Evolutionary conservation across 495 filamentous ascomycete genomes (phyloP), one percentile per base, ranked within the genome.

Genomic region (Talaromyces stipitatus): DNA sequence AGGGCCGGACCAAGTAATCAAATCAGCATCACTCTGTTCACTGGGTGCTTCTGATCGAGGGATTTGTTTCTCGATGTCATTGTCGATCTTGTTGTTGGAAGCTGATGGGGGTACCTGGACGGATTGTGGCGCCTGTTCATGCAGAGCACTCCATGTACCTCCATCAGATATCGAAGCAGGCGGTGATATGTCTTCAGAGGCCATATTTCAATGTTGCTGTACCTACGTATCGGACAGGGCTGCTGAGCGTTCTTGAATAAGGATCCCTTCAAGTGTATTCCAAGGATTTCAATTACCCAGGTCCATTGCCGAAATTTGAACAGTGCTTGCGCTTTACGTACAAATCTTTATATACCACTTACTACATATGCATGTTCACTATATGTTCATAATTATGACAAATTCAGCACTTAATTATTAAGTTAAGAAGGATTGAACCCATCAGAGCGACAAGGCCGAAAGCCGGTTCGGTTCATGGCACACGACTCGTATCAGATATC

Each of bases 1-100:
- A 23, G 61, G 32, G 12, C 60, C 30, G n/a, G 27, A 23, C 55
- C 48, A 55, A 20, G 32, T 29, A 23, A 54, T 27, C 18, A 62
- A 6, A 50, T 50, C n/a, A n/a, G 46, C 12, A 27, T 48, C 9
- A 12, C 14, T 9, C 22, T 50, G 10, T 2, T 16, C 18, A 14
- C 9, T 50, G 3, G 46, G 46, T 10, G 36, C 36, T 41, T 41
- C 36, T 8, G 36, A 7, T 41, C 18, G 36, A 41, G 36, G n/a
- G 2, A 16, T 16, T 41, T 41, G 36, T 41, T 41, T 41, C 36
- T 41, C 36, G 16, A 41, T 16, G 36, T 41, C 36, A 41, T 16
- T 41, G 36, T 41, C 9, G 3, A 41, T 7, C 18, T 41, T 20
- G 6, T 41, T 41, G 1, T 14, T 41, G 36, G 36, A 41, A 41